Conservation (phyloP, 169 alveolate genomes). For the Eimeria acervulina region DNA sequence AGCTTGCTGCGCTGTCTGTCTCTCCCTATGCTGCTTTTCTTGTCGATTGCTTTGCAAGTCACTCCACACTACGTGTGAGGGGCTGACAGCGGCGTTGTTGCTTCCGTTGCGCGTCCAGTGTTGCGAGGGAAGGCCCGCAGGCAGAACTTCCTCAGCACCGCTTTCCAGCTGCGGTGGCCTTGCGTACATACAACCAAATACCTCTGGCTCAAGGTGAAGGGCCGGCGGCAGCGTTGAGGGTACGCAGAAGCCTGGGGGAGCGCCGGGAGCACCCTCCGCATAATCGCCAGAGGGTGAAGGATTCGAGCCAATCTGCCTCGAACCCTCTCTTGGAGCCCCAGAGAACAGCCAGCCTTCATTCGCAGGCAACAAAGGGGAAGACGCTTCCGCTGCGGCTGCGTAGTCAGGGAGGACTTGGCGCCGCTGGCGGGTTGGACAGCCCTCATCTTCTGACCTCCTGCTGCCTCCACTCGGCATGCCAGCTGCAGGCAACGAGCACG, state of each 20-base stretch:
- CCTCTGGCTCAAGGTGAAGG: constrained; percentile 27
- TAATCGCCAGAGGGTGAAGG: neutral
- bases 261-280: neutral
- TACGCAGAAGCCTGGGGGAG: neutral
- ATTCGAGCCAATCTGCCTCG: neutral
- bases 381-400: neutral
- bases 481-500: constrained; percentile 51
- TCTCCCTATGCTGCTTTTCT: neutral
- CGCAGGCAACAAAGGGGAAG: neutral
- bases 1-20: neutral
- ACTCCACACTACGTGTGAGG: neutral
- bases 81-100: neutral
- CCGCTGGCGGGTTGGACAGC: constrained; percentile 12
- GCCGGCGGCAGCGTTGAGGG: constrained; percentile 67
- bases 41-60: neutral
- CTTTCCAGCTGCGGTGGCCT: neutral
- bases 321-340: neutral
- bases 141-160: neutral
- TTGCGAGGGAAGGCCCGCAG: constrained; percentile 20
- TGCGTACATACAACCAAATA: neutral
- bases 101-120: neutral
- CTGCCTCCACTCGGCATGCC: constrained; percentile 61
- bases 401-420: neutral
- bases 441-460: neutral
- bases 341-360: neutral